phyloP scores from a whole-genome alignment of 495 filamentous ascomycete species.

The Astrocystis sublimbata region DNA sequence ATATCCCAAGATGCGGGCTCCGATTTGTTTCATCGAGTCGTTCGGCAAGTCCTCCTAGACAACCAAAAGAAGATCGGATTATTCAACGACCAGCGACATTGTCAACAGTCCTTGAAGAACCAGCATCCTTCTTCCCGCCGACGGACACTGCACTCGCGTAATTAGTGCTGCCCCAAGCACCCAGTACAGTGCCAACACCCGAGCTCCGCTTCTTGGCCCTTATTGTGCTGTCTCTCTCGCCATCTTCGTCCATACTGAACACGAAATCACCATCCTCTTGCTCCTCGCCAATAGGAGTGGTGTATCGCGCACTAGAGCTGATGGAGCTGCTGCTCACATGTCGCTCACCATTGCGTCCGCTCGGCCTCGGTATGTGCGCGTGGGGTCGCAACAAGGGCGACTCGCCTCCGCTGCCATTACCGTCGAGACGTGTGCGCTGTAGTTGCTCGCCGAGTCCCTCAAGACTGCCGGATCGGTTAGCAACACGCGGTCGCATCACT shows the following conservation, averaged over 20 bases:
- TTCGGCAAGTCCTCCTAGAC: neutral
- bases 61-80: neutral
- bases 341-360: constrained; percentile 44
- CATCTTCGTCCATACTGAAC: constrained; percentile 82
- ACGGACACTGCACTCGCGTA: constrained; percentile 42
- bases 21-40: neutral
- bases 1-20: neutral
- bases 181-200: constrained; percentile 35
- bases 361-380: constrained; percentile 30
- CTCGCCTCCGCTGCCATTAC: constrained; percentile 39
- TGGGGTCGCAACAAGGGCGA: constrained; percentile 45
- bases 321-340: constrained; percentile 55
- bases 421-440: constrained; percentile 52
- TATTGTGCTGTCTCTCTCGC: constrained; percentile 50
- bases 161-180: constrained; percentile 36
- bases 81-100: constrained; percentile 32
- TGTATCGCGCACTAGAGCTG: constrained; percentile 54
- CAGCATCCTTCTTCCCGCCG: constrained; percentile 32
- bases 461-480: constrained; percentile 39
- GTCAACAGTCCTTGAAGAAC: constrained; percentile 29
- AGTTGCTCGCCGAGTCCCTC: constrained; percentile 70
- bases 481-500: constrained; percentile 46
- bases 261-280: constrained; percentile 73
- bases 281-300: constrained; percentile 74
- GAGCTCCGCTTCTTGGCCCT: constrained; percentile 45